Conservation (phyloP, 805 yeast species). For the Kuraishia piskuri region DNA sequence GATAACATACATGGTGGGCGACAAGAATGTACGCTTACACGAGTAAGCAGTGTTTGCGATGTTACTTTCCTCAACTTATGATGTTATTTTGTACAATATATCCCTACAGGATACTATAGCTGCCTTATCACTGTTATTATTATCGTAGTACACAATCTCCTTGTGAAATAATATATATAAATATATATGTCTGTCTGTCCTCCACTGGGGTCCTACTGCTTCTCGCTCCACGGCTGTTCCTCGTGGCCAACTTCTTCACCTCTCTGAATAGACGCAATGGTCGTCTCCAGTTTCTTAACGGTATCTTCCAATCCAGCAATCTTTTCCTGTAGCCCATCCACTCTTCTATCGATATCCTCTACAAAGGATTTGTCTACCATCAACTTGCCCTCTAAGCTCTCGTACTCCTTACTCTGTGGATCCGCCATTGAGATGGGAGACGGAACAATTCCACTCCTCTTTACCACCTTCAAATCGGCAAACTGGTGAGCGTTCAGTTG, state of each 20-base stretch:
- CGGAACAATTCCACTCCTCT: slow-evolving; percentile 2
- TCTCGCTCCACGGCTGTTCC: not conserved
- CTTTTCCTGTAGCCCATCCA: slow-evolving; percentile 5
- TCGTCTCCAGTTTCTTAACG: not conserved
- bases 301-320: slow-evolving; percentile 14
- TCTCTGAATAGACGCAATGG: not conserved
- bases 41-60: not conserved
- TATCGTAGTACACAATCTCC: no score
- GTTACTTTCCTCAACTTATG: not conserved
- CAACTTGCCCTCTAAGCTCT: not conserved
- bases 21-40: not conserved
- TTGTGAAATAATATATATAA: not conserved
- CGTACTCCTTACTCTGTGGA: not conserved
- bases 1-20: not conserved
- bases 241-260: not conserved
- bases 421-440: slow-evolving; percentile 5
- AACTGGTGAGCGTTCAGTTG: slow-evolving; percentile 6
- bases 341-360: not conserved
- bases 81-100: not conserved
- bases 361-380: not conserved
- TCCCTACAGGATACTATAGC: not conserved
- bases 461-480: slow-evolving; percentile 5
- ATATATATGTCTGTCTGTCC: not conserved
- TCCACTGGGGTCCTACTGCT: not conserved
- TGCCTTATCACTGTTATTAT: no score